Evolutionary conservation across 805 yeast species (phyloP).

Genomic region (Kluyveromyces dobzhanskii): DNA sequence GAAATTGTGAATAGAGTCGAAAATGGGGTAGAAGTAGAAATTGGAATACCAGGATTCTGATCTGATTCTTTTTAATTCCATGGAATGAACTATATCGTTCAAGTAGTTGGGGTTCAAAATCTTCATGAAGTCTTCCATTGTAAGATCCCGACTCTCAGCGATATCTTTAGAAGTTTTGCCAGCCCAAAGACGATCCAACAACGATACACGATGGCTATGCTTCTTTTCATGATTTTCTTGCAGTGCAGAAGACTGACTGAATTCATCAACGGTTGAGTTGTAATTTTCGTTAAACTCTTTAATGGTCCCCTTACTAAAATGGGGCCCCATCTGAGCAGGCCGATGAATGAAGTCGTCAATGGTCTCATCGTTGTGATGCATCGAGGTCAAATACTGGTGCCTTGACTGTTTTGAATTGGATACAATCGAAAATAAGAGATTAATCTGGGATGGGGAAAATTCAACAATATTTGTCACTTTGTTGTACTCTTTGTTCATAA

Average conservation of each 20-base stretch:
- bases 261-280: conserved; percentile 18
- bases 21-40: conserved; percentile 49
- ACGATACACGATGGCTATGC: conserved; percentile 7
- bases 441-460: conserved; percentile 36
- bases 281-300: conserved; percentile 23
- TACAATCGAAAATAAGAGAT: conserved; percentile 31
- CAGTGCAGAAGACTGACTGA: conserved; percentile 11
- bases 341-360: conserved; percentile 24
- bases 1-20: conserved; percentile 83
- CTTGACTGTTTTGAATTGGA: conserved; percentile 28
- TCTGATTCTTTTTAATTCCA: conserved; percentile 23
- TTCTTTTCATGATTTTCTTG: conserved; percentile 5
- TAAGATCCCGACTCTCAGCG: conserved; percentile 22
- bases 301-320: conserved; percentile 12
- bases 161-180: conserved; percentile 3
- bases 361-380: conserved; percentile 21
- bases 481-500: conserved; percentile 31
- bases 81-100: conserved; percentile 27
- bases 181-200: conserved; percentile 13
- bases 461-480: conserved; percentile 34
- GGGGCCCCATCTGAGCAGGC: conserved; percentile 20
- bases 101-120: conserved; percentile 34
- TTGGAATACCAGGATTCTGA: conserved; percentile 27
- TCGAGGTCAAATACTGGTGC: conserved; percentile 5
- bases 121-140: conserved; percentile 34